Base-by-base conservation (phyloP, 805 yeast genomes). In the Brettanomyces sp. region DNA sequence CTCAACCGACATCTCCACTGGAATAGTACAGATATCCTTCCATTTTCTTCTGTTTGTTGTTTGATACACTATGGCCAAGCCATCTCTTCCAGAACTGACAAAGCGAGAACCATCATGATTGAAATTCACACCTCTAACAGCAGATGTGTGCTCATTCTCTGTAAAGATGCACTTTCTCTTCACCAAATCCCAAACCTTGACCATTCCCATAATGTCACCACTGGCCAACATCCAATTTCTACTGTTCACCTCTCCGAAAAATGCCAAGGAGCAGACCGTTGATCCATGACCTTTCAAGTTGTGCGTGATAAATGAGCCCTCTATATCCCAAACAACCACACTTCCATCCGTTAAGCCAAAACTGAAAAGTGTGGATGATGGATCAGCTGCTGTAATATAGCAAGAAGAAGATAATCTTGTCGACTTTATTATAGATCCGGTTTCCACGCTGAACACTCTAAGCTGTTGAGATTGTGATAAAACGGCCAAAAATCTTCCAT, bases 261-360 rank as follows among this genome's bases (percentile, higher is more conserved):
- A 88, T 1, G 59, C 49, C 46, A 91, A 63, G 4, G 93, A 78
- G 41, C 95, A 82, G 37, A 91, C 73, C 2, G 95, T 84, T 11
- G 93, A 82, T 21, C 96, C 95, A 62, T 93, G 99, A 1, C 99
- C 98, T 62, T 85, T 84, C 47, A 93, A 73, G 12, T 87, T 80
- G 64, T 93, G 99, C 0, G 99, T 93, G 3, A 84, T 77, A 52
- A 75, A 87, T 1, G 93, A 90, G 34, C 89, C 89, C 52, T 80
- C 90, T 35, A 93, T 74, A 63, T 93, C 99, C 83, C 95, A 89
- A 1, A 93, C 95, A 40, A 86, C 80, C 14, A 90, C 84, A 38
- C 80, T 76, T 42, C 99, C 98, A 63, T 93, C 99, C 1, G 97
- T 85, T 41, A 95, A 89, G 36, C 99, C 99, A 58, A 93, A 81